Base-by-base conservation (phyloP, 208 protist species). In the Trypanosoma platydactyli region DNA sequence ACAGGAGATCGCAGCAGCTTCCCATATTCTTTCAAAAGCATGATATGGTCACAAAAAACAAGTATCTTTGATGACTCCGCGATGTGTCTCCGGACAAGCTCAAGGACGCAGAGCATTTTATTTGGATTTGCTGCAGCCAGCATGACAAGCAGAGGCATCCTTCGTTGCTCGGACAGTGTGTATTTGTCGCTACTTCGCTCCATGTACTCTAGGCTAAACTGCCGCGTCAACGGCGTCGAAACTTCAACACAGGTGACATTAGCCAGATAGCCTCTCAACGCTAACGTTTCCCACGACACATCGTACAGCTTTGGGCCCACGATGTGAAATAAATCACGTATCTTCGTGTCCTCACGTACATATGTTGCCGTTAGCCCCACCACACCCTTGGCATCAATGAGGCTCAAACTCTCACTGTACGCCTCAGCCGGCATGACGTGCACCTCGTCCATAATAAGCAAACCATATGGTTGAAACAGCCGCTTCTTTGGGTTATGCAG, bases 251-350 rank as follows among this genome's bases (percentile, higher is more conserved):
- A 99, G 70, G 98, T 88, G 5, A 99, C 98, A 41, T 91, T 91
- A 2, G 99, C 98, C 25, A 99, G 85, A 66, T 96, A 98, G 12
- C 98, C 98, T 52, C 89, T 79, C 44, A 68, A 77, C 41, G 91
- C 84, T 6, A 99, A 82, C 57, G 98, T 94, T 48, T 99, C 94
- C 99, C 99, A 99, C 51, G 99, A 99, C 0, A 99, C 96, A 52
- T 99, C 98, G 79, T 98, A 99, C 40, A 99, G 81, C 75, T 99
- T 99, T 15, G 99, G 99, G 1, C 99, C 99, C 49, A 99, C 98
- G 6, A 99, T 84, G 76, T 98, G 98, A 54, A 98, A 98, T 1
- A 99, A 77, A 73, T 99, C 97, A 15, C 88, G 76, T 59, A 99
- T 99, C 60, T 95, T 97, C 44, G 98, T 83, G 84, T 99, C 99